These are phyloP conservation scores for Lodderomyces metapsilosis DNA, from an alignment of 1,139 yeast genomes.

Conservation along the genomic window DNA sequence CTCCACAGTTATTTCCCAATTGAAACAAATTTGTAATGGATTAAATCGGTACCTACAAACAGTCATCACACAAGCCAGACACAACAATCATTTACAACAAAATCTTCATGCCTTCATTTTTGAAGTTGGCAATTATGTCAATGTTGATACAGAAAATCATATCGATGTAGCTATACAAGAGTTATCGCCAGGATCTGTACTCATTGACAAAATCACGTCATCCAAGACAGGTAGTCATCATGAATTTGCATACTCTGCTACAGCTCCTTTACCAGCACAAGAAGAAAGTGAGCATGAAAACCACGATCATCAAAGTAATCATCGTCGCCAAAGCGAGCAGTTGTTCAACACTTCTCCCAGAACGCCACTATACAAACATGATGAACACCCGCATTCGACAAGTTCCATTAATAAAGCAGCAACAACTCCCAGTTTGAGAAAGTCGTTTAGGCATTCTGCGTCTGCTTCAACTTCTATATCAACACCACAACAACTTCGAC, in stretches of 20 bases:
- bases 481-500: background rate
- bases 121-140: constrained; percentile 7
- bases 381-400: background rate
- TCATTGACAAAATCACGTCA: constrained; percentile 13
- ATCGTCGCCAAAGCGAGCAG: background rate
- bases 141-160: constrained; percentile 10
- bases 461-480: background rate
- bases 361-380: background rate
- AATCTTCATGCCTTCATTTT: constrained; percentile 20
- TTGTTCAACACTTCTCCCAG: background rate
- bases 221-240: background rate
- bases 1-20: constrained; percentile 4
- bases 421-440: background rate
- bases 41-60: constrained; percentile 31
- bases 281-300: background rate
- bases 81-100: constrained; percentile 4
- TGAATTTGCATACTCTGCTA: constrained; percentile 21
- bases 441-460: background rate
- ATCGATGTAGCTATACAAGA: constrained; percentile 12
- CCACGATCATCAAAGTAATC: background rate
- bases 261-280: constrained; percentile 27
- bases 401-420: constrained; percentile 2
- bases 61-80: background rate
- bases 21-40: constrained; percentile 30
- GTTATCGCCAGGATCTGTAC: constrained; percentile 22